Conservation (phyloP, 345 rosid genomes). For the Mallotus nudiflorus region DNA sequence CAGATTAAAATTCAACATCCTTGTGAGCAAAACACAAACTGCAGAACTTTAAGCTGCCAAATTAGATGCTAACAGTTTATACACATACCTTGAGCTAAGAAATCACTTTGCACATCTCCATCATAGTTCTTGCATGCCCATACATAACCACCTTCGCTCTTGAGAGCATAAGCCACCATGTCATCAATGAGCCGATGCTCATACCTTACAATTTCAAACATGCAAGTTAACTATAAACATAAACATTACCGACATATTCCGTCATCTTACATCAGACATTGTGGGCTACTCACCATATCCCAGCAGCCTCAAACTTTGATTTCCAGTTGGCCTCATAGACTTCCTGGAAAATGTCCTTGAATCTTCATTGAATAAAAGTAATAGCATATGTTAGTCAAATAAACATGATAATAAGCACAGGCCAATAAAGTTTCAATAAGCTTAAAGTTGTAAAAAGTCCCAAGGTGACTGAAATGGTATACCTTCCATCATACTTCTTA, state of each 20-base stretch:
- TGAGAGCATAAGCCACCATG: constrained; percentile 97
- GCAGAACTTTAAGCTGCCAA: background rate
- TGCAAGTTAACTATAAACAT: background rate
- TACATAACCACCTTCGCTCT: constrained; percentile 98
- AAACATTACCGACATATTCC: background rate
- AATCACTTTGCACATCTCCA: constrained; percentile 99
- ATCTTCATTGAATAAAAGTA: constrained; percentile 48
- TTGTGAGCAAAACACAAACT: background rate
- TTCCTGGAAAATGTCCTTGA: constrained; percentile 97
- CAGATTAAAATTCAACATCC: background rate
- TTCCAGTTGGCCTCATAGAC: constrained; percentile 94
- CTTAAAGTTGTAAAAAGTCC: background rate
- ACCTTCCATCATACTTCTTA: constrained; percentile 99
- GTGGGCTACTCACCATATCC: constrained; percentile 74
- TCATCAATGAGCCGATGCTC: constrained; percentile 99
- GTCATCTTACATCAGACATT: constrained; percentile 1
- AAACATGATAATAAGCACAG: background rate
- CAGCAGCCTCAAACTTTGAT: constrained; percentile 89
- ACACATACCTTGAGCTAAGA: constrained; percentile 86
- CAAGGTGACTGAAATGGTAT: constrained; percentile 7
- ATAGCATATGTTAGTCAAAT: background rate
- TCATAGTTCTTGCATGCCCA: constrained; percentile 99
- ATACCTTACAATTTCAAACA: constrained; percentile 63
- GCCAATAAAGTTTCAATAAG: background rate
- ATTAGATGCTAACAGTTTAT: background rate